Conservation (phyloP, 352 stramenopile genomes). For the Phytophthora tubulina region DNA sequence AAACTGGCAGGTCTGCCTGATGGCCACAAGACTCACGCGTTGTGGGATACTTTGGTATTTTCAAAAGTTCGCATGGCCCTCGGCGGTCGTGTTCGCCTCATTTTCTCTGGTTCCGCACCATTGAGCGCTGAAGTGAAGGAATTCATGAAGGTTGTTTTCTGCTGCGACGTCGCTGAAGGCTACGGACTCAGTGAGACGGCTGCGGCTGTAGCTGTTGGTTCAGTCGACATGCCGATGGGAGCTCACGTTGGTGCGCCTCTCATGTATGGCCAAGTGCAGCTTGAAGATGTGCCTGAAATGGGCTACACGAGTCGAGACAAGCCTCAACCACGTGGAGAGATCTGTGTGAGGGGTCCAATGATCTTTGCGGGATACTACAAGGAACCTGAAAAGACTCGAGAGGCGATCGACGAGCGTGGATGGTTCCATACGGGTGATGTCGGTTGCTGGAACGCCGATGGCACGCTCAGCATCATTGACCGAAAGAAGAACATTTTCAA, state of each 20-base stretch:
- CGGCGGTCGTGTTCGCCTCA: conserved; percentile 86
- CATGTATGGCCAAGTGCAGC: conserved; percentile 86
- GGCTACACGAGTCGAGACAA: conserved; percentile 88
- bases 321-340: conserved; percentile 57
- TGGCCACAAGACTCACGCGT: conserved; percentile 50
- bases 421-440: conserved; percentile 98
- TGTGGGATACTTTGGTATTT: conserved; percentile 96
- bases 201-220: conserved; percentile 73
- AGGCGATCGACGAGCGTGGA: conserved; percentile 90
- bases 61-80: conserved; percentile 90
- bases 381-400: conserved; percentile 88
- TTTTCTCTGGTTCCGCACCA: conserved; percentile 94
- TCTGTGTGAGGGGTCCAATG: conserved; percentile 72
- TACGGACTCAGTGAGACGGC: conserved; percentile 96
- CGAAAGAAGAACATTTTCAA: conserved; percentile 95
- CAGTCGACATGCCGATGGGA: conserved; percentile 49
- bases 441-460: conserved; percentile 92
- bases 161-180: conserved; percentile 89
- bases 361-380: conserved; percentile 95
- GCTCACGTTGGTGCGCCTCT: conserved; percentile 92
- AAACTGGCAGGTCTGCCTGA: conserved; percentile 52
- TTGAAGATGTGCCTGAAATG: conserved; percentile 97
- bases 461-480: conserved; percentile 88
- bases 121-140: conserved; percentile 92
- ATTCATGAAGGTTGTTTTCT: conserved; percentile 94